These are phyloP conservation scores for Skeletonema costatum DNA, from an alignment of 108 stramenopile species.

Conservation along the genomic window DNA sequence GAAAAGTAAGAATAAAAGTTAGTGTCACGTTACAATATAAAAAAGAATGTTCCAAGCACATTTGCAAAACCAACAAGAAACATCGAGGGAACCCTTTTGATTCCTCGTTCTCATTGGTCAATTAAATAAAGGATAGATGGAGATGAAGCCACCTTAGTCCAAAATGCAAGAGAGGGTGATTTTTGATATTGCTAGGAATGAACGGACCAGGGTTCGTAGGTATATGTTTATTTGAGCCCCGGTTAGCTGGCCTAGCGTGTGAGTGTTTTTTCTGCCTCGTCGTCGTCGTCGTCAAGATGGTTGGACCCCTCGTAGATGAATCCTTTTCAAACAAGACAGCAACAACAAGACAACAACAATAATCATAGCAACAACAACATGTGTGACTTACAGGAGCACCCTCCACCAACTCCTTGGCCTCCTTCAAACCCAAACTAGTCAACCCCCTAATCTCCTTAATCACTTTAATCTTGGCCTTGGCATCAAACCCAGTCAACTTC, in stretches of 20 bases:
- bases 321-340: background rate
- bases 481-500: constrained; percentile 89
- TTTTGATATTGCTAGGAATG: constrained; percentile 43
- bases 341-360: background rate
- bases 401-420: constrained; percentile 93
- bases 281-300: too few species aligned
- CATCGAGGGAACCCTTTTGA: constrained; percentile 25
- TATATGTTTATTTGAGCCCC: constrained; percentile 21
- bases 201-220: constrained; percentile 52
- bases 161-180: constrained; percentile 16
- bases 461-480: constrained; percentile 91
- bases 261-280: background rate
- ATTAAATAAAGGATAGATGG: constrained; percentile 17
- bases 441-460: constrained; percentile 90
- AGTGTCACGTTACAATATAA: background rate
- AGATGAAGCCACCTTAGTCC: constrained; percentile 40
- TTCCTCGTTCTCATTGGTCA: background rate
- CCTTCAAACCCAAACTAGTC: constrained; percentile 87
- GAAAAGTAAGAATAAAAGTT: background rate
- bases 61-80: background rate
- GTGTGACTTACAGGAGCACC: constrained; percentile 64
- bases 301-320: too few species aligned
- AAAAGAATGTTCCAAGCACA: constrained; percentile 1
- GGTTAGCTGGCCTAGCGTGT: constrained; percentile 51
- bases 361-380: background rate